Evolutionary conservation across 176 grass and related monocot genomes (phyloP), one percentile per base, ranked within the genome.

Genomic region (Hordeum vulgare): DNA sequence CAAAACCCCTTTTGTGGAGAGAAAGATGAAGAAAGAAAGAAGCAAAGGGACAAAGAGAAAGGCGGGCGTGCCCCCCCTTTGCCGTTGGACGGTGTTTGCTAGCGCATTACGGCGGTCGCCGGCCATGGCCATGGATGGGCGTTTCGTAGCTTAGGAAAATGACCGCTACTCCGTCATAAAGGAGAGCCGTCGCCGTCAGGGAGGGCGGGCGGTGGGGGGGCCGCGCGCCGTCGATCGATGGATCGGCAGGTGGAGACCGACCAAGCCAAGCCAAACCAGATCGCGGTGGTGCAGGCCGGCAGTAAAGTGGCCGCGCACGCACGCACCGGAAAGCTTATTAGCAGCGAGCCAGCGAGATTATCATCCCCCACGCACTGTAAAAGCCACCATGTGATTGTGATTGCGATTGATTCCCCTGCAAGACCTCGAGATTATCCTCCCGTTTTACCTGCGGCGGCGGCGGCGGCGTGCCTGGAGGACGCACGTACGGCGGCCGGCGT

Each of bases 391-490:
- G 61, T 35, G 81, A 73, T n/a, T n/a, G n/a, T n/a, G n/a, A n/a
- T n/a, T n/a, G n/a, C n/a, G n/a, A n/a, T 76, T 36, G 82, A 73
- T 76, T 62, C 60, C 45, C 12, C 42, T 14, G 4, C 77, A 79
- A 68, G 68, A 77, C 24, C 51, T 23, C 76, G 14, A 76, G 45
- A 49, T 8, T 20, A 20, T 3, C 7, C 20, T 7, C 49, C 49
- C 0, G 49, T 54, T 54, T 53, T 7, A 20, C 49, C 37, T 62
- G 15, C 56, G 25, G 33, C 53, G 1, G 54, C 58, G 40, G 25
- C 37, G 18, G 42, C 78, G 28, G 5, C 61, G 79, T 37, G 81
- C 21, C 61, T 44, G 79, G 79, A 82, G 85, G 27, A 72, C 71
- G 58, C 11, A 45, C 20, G 34, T 15, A 54, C 36, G 9, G 6